Conservation (phyloP, 2,329 filamentous ascomycete genomes). For the Aspergillus novofumigatus region DNA sequence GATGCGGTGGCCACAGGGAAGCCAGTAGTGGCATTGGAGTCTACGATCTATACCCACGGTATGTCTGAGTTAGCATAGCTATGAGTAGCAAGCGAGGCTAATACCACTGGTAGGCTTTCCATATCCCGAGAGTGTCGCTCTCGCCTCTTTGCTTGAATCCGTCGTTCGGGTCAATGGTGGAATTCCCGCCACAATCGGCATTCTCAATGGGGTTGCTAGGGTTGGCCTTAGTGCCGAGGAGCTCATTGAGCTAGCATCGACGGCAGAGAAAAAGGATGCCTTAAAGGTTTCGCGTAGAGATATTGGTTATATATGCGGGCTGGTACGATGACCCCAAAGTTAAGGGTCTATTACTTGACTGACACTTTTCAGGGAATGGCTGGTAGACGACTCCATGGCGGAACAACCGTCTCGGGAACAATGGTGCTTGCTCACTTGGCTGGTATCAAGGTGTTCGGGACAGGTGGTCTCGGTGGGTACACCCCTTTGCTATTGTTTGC, state of each 20-base stretch:
- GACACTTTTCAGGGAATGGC: conserved; percentile 50
- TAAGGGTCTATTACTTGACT: background rate
- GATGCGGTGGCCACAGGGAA: conserved; percentile 69
- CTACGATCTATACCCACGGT: conserved; percentile 96
- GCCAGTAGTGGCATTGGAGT: conserved; percentile 89
- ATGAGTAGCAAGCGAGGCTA: background rate
- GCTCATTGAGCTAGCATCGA: conserved; percentile 63
- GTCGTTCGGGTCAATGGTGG: conserved; percentile 76
- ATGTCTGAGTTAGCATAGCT: conserved; percentile 9
- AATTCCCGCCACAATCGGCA: conserved; percentile 84
- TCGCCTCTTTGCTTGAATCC: conserved; percentile 76
- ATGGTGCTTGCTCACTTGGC: conserved; percentile 84
- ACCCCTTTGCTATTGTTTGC: background rate
- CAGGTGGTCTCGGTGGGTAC: conserved; percentile 68
- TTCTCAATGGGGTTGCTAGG: conserved; percentile 75
- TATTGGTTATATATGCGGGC: conserved; percentile 72
- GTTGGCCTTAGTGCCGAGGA: conserved; percentile 74
- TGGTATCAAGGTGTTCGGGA: conserved; percentile 89
- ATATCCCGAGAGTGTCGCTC: conserved; percentile 66
- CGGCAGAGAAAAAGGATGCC: conserved; percentile 63
- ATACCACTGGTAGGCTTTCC: conserved; percentile 53
- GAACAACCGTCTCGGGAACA: conserved; percentile 89
- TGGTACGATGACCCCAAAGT: conserved; percentile 50
- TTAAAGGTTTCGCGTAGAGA: conserved; percentile 85
- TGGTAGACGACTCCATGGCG: conserved; percentile 71